Evolutionary conservation across 1,284 basidiomycete genomes (phyloP).

Genomic region (Puccinia polysora): DNA sequence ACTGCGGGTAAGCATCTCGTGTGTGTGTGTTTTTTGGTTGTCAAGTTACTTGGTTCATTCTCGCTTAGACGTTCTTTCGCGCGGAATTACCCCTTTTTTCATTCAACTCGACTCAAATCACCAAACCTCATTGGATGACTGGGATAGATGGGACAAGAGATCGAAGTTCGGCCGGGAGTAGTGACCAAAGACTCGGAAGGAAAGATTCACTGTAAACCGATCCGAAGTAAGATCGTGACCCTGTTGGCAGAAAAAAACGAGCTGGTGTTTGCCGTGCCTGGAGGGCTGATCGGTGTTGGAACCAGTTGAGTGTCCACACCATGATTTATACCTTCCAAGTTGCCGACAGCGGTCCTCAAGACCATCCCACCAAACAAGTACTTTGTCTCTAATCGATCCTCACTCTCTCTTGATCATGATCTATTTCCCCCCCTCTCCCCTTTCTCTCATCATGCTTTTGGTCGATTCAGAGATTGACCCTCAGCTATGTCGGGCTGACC

Average conservation of each 20-base stretch:
- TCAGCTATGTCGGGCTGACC: conserved; percentile 91
- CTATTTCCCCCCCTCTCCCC: background rate
- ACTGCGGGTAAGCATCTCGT: conserved; percentile 59
- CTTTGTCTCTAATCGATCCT: background rate
- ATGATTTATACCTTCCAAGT: background rate
- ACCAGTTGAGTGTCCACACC: conserved; percentile 59
- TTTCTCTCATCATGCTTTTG: too few relatives aligned
- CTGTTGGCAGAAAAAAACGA: conserved; percentile 92
- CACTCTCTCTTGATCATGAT: background rate
- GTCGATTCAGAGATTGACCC: conserved; percentile 76
- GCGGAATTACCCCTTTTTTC: too few relatives aligned
- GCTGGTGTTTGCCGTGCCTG: conserved; percentile 90
- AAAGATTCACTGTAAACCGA: conserved; percentile 84
- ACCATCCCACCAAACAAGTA: too few relatives aligned
- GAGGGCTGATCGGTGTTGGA: conserved; percentile 95
- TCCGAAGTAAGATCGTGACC: conserved; percentile 84
- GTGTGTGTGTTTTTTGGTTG: too few relatives aligned
- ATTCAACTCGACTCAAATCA: background rate
- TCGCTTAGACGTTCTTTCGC: background rate
- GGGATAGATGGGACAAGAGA: conserved; percentile 72
- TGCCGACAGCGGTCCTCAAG: background rate
- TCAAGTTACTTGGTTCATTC: background rate
- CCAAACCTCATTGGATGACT: background rate
- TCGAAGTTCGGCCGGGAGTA: conserved; percentile 95
- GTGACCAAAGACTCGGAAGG: conserved; percentile 92